Conservation (phyloP, 1,139 yeast genomes). For the Suhomyces chickasaworum region DNA sequence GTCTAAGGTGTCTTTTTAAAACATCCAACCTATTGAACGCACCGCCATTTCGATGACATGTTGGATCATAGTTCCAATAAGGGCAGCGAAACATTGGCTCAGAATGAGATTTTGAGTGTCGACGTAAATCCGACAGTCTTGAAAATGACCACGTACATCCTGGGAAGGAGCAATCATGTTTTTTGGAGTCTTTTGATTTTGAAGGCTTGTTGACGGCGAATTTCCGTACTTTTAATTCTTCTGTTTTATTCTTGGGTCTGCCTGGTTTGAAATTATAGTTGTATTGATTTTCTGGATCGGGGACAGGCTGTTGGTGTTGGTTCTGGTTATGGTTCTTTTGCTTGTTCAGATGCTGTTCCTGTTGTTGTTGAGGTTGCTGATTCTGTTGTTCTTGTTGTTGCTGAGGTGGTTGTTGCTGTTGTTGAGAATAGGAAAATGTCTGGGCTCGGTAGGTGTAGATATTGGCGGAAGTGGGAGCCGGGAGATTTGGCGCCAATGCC, state of each 20-base stretch:
- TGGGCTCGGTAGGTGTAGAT: constrained; percentile 9
- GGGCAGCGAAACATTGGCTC: constrained; percentile 72
- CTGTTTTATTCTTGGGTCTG: constrained; percentile 10
- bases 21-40: constrained; percentile 72
- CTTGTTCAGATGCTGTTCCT: not conserved
- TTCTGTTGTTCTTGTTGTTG: not conserved
- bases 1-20: constrained; percentile 63
- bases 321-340: not conserved
- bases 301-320: not conserved
- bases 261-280: constrained; percentile 12
- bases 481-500: not conserved
- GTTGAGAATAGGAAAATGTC: constrained; percentile 4
- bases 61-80: constrained; percentile 63
- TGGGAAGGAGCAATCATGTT: constrained; percentile 52
- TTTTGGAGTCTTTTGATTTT: constrained; percentile 21
- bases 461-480: not conserved
- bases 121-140: constrained; percentile 63
- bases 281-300: constrained; percentile 2
- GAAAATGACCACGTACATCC: constrained; percentile 71
- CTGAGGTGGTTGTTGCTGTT: not conserved
- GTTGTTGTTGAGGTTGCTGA: not conserved
- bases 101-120: constrained; percentile 65
- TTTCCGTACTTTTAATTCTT: constrained; percentile 12
- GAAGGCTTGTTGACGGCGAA: constrained; percentile 10
- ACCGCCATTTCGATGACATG: constrained; percentile 75